Base-by-base conservation (phyloP, 306 rosid genomes). In the Trifolium dubium region DNA sequence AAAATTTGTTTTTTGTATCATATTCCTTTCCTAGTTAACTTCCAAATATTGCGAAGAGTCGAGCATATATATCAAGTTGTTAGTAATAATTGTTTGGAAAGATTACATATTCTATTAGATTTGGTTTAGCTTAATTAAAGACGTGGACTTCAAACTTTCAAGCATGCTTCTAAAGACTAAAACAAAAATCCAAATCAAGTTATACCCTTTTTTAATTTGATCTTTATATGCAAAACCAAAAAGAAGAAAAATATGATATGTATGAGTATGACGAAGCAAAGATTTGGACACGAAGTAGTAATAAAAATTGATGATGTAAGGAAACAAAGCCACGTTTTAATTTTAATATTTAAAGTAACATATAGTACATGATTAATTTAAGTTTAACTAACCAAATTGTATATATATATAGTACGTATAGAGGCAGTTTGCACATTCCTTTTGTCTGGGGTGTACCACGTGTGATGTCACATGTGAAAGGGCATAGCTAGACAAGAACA, bases 391-490 rank as follows among this genome's bases (percentile, higher is more conserved):
- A 64, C 30, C 32, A 79, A 76, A 75, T 67, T 71, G 72, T 6
- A 66, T 28, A 65, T 6, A 66, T 28, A 65, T 55, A 23, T 43
- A 62, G 39, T 59, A 58, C 39, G 69, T 29, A 10, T 56, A 53
- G 71, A 47, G 51, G 64, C 79, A 39, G 82, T 8, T 69, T 76
- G 86, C 91, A 88, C 87, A 90, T 86, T 90, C 93, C 78, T 83
- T 86, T 85, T 88, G 96, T 88, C 91, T 83, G 76, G 76, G 82
- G 71, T 5, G 69, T 64, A 80, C 53, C 93, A 88, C 91, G 91
- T 90, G 93, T 78, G 90, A 72, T 82, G 85, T 83, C 92, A 88
- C 96, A 80, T 90, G 96, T 15, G 73, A 75, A 77, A 59, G 82
- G 78, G 71, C 74, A 64, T 81, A 73, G 51, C 51, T 65, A 41